Conservation (phyloP, 257 asterid genomes). For the Penstemon barbatus region DNA sequence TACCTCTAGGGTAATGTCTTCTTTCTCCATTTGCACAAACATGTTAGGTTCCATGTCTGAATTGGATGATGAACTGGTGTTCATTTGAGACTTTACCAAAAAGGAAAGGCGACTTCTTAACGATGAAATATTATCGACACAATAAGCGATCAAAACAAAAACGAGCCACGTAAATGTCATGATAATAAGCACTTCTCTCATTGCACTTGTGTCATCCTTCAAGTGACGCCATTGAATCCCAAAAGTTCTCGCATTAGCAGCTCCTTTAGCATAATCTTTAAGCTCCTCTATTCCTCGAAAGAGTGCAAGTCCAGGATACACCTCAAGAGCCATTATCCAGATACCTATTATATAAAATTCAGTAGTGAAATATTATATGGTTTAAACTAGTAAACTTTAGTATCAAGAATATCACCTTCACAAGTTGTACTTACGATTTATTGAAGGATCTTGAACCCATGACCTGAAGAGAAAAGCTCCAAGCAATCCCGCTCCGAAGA, state of each 20-base stretch:
- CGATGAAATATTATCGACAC: constrained; percentile 26
- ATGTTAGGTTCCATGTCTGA: constrained; percentile 20
- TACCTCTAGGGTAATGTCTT: constrained; percentile 45
- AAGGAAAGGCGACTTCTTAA: constrained; percentile 22
- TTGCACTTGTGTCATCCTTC: constrained; percentile 34
- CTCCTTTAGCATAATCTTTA: constrained; percentile 12
- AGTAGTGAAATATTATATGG: no score
- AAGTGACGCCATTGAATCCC: constrained; percentile 42
- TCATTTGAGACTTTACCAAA: constrained; percentile 25
- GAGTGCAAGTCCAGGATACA: constrained; percentile 40
- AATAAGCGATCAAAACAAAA: constrained; percentile 32
- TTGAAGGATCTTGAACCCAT: background rate
- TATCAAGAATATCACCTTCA: background rate
- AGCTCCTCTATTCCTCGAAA: constrained; percentile 43
- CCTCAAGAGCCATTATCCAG: constrained; percentile 38
- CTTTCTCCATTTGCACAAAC: constrained; percentile 34
- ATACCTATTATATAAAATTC: constrained; percentile 24
- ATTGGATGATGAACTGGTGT: constrained; percentile 17
- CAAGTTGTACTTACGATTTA: background rate
- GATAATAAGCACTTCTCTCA: constrained; percentile 42
- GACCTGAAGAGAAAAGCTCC: background rate
- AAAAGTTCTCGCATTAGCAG: constrained; percentile 30
- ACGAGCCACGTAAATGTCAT: constrained; percentile 41
- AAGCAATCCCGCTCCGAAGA: background rate
- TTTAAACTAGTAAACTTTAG: background rate